Evolutionary conservation across 257 asterid species (phyloP), one percentile per base, ranked within the genome.

Genomic region (Forsythia viridissima): DNA sequence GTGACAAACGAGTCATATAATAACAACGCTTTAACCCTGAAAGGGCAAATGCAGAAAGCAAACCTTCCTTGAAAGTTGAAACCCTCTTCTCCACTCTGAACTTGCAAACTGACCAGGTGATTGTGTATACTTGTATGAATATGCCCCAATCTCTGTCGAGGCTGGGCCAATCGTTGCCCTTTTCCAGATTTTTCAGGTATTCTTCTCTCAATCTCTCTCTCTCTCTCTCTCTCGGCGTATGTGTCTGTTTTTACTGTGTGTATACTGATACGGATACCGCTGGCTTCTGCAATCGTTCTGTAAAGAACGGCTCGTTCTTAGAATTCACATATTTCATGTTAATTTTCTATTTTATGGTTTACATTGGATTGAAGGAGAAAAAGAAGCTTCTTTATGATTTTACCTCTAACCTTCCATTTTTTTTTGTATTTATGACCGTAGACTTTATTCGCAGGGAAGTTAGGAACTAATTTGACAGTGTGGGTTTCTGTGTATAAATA

Each of bases 161-260:
- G 71, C 79, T 89, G 42, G 76, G 43, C 30, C 66, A 39, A 15
- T 72, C 76, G 39, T 30, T 48, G 24, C 89, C 90, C 34, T 78
- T 89, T 57, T 83, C 90, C 20, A 86, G 86, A 79, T 40, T 89
- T 80, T 86, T 89, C 87, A 89, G 92, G 90, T 88, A 71, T 39
- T 59, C 48, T 42, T 72, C 73, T 39, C 69, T 57, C 68, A 43
- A 76, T 76, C 36, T 24, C 67, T 59, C 3, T 24, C 67, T 76
- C 36, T 24, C 67, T 59, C 3, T 24, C 67, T 20, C 21, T 21
- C 5, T 20, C 67, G 67, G 34, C 6, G 67, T 20, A 59, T 21
- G 36, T 4, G 34, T 68, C 66, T 34, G 46, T 59, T 41, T 10
- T 18, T 34, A 1, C 74, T 55, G 67, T 51, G 77, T 4, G 77